These are phyloP conservation scores for Acanthamoeba royreba DNA, from an alignment of 208 protist species.

Conservation along the genomic window DNA sequence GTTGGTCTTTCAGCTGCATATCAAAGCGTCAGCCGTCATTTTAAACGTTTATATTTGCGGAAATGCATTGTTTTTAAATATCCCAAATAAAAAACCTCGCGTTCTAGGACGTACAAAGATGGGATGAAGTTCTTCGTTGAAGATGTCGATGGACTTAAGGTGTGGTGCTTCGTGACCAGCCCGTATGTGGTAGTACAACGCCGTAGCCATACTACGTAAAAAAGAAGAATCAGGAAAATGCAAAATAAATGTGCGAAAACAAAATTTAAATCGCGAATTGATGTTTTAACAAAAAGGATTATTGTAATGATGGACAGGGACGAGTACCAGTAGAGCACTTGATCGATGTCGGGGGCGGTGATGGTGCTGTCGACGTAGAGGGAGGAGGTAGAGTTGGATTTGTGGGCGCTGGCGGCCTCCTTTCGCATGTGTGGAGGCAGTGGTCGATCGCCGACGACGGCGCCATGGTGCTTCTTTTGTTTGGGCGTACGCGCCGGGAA, in stretches of 20 bases:
- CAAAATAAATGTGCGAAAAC: not conserved
- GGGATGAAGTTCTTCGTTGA: constrained; percentile 41
- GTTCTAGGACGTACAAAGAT: not conserved
- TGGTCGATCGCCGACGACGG: not conserved
- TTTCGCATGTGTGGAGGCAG: constrained; percentile 6
- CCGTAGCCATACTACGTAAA: constrained; percentile 34
- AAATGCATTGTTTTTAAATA: not conserved
- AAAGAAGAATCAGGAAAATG: not conserved
- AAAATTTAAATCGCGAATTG: not conserved
- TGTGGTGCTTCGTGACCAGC: constrained; percentile 2
- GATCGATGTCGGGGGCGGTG: constrained; percentile 1
- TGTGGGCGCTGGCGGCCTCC: not conserved
- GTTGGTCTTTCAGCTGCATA: not conserved
- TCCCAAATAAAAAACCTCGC: not conserved
- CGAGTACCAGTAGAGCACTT: constrained; percentile 16
- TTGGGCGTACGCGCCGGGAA: constrained; percentile 21
- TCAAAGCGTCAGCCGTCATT: not conserved
- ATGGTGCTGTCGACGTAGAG: constrained; percentile 44
- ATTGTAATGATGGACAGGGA: not conserved
- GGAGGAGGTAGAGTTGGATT: constrained; percentile 46
- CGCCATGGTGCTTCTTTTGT: constrained; percentile 27
- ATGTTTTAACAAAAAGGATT: not conserved
- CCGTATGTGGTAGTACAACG: constrained; percentile 18
- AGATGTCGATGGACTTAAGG: not conserved
- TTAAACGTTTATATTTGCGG: too few relatives aligned